These are phyloP conservation scores for Ampelomyces quisqualis DNA, from an alignment of 2,329 filamentous ascomycete species.

Conservation along the genomic window DNA sequence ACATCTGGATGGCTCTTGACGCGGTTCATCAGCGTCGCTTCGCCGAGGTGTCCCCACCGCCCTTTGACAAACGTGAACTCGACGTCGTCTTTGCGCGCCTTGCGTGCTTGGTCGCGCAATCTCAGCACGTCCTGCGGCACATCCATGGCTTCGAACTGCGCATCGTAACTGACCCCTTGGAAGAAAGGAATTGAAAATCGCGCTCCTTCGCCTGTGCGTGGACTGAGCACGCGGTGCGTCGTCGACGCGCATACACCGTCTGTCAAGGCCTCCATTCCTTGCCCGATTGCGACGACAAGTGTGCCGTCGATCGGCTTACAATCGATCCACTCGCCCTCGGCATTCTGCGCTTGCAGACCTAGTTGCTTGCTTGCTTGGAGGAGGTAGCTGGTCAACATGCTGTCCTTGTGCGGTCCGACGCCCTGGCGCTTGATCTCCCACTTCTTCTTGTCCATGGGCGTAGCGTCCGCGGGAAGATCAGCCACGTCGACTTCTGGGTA, in stretches of 20 bases:
- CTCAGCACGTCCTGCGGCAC: slow-evolving; percentile 64
- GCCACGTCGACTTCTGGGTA: slow-evolving; percentile 65
- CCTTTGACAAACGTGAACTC: slow-evolving; percentile 82
- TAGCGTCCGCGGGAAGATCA: slow-evolving; percentile 29
- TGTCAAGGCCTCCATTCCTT: slow-evolving; percentile 82
- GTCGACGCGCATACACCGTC: slow-evolving; percentile 78
- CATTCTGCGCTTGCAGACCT: slow-evolving; percentile 82
- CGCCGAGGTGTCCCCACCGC: slow-evolving; percentile 67
- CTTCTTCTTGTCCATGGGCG: slow-evolving; percentile 42
- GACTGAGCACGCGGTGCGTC: slow-evolving; percentile 80
- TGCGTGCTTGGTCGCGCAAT: slow-evolving; percentile 62
- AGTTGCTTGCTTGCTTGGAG: slow-evolving; percentile 75
- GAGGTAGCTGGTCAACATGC: slow-evolving; percentile 79
- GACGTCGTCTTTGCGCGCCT: slow-evolving; percentile 65
- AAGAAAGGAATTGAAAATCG: slow-evolving; percentile 85
- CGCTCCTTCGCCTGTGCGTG: slow-evolving; percentile 66
- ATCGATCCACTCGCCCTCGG: slow-evolving; percentile 76
- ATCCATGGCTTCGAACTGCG: slow-evolving; percentile 75
- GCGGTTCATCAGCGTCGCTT: slow-evolving; percentile 80
- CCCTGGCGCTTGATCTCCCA: slow-evolving; percentile 60
- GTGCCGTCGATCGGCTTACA: slow-evolving; percentile 74
- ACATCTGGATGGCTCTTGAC: slow-evolving; percentile 88
- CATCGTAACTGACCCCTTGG: slow-evolving; percentile 78
- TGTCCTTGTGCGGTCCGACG: slow-evolving; percentile 80
- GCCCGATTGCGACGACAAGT: slow-evolving; percentile 83